These are phyloP conservation scores for Ceratobasidium sp. DNA, from an alignment of 1,284 basidiomycete genomes.

Conservation along the genomic window DNA sequence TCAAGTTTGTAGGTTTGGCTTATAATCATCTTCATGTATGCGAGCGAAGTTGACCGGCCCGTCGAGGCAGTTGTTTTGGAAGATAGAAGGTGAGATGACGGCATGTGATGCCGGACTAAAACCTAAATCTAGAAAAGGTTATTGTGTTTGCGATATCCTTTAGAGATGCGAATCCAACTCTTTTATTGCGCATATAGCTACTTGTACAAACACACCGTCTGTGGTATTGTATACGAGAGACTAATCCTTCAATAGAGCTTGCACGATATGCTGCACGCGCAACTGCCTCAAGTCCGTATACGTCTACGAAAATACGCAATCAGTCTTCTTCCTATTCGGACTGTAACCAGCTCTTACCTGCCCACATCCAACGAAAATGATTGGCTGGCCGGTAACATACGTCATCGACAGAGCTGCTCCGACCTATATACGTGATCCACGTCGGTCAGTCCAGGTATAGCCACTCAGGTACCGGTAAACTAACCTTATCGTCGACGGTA, in stretches of 20 bases:
- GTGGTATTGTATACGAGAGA: too few species aligned
- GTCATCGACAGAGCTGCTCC: slow-evolving; percentile 98
- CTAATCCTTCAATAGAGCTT: slow-evolving; percentile 86
- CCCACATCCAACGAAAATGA: slow-evolving; percentile 95
- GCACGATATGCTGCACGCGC: slow-evolving; percentile 91
- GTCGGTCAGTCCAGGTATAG: slow-evolving; percentile 44
- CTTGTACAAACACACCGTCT: too few species aligned
- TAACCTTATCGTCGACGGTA: slow-evolving; percentile 92
- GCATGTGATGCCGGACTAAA: too few species aligned
- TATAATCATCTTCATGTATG: too few species aligned
- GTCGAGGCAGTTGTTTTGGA: too few species aligned
- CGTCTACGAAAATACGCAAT: slow-evolving; percentile 68
- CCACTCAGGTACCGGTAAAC: slow-evolving; percentile 46
- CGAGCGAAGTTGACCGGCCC: too few species aligned
- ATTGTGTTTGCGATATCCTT: too few species aligned
- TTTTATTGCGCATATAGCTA: too few species aligned
- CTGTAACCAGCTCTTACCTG: slow-evolving; percentile 71
- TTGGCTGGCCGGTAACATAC: slow-evolving; percentile 96
- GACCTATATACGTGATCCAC: slow-evolving; percentile 68
- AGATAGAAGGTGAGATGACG: too few species aligned
- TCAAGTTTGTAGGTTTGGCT: too few species aligned
- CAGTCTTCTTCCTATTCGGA: slow-evolving; percentile 15
- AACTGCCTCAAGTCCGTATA: slow-evolving; percentile 94
- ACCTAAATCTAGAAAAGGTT: neutral
- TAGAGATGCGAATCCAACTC: too few species aligned